Conservation (phyloP, 2,329 filamentous ascomycete genomes). For the Fusarium brachygibbosum region DNA sequence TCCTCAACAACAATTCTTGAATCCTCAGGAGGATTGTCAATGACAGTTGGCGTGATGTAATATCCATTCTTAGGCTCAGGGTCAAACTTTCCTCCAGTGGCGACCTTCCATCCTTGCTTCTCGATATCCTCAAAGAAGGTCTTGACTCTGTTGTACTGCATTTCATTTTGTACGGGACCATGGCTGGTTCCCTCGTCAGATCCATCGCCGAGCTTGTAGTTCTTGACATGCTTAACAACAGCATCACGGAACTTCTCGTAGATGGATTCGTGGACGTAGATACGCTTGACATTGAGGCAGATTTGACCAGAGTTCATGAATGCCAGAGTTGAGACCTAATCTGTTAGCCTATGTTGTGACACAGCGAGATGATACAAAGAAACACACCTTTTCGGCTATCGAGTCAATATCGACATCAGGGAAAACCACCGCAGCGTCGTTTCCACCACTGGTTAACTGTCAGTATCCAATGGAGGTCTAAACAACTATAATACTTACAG, state of each 20-base stretch:
- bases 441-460: slow-evolving; percentile 60
- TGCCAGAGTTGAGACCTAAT: slow-evolving; percentile 58
- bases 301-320: slow-evolving; percentile 68
- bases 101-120: slow-evolving; percentile 59
- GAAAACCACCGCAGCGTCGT: slow-evolving; percentile 71
- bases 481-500: slow-evolving; percentile 50
- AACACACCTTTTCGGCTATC: slow-evolving; percentile 54
- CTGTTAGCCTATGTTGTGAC: neutral
- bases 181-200: slow-evolving; percentile 54
- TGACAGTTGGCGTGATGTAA: slow-evolving; percentile 70
- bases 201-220: slow-evolving; percentile 63
- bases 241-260: slow-evolving; percentile 66
- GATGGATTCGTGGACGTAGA: slow-evolving; percentile 72
- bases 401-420: slow-evolving; percentile 67
- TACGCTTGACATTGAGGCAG: slow-evolving; percentile 63
- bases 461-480: fast-evolving
- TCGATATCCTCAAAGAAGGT: slow-evolving; percentile 65
- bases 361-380: fast-evolving
- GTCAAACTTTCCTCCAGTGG: slow-evolving; percentile 49
- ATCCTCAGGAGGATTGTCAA: slow-evolving; percentile 70
- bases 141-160: slow-evolving; percentile 71
- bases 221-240: slow-evolving; percentile 56
- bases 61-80: slow-evolving; percentile 59
- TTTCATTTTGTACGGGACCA: slow-evolving; percentile 73
- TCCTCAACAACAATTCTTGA: slow-evolving; percentile 69